A percentile compares a stretch with the other conserved stretches of the same genome.
These are phyloP conservation scores for Schizopora paradoxa DNA, from an alignment of 1,284 basidiomycete genomes.

Conservation along the genomic window DNA sequence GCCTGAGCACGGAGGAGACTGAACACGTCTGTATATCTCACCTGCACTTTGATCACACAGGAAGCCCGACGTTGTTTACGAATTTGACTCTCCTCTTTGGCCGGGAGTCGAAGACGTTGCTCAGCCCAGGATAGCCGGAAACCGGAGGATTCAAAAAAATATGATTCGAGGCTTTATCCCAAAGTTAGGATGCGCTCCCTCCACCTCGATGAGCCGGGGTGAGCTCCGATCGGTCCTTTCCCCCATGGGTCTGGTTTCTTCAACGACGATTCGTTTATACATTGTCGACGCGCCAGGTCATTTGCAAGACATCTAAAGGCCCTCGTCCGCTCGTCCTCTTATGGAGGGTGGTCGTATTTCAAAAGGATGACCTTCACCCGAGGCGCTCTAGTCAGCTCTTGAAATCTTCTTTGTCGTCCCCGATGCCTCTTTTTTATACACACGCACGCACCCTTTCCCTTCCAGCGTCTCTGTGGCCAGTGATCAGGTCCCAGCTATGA, in stretches of 20 bases:
- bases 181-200: constrained; percentile 16
- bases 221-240: constrained; percentile 27
- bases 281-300: constrained; percentile 30
- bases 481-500: constrained; percentile 9
- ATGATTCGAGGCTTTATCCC: constrained; percentile 11
- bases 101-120: constrained; percentile 17
- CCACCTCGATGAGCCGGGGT: neutral
- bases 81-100: constrained; percentile 26
- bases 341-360: constrained; percentile 11
- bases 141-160: constrained; percentile 21
- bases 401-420: constrained; percentile 5
- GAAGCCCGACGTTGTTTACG: constrained; percentile 27
- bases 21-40: constrained; percentile 23
- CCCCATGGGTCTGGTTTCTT: constrained; percentile 28
- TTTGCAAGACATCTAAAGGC: constrained; percentile 28
- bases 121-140: constrained; percentile 23
- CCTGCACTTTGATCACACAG: constrained; percentile 33
- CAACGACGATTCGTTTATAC: constrained; percentile 29
- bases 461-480: constrained; percentile 11
- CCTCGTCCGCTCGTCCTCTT: constrained; percentile 19
- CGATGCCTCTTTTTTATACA: constrained; percentile 3
- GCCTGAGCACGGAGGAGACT: constrained; percentile 9
- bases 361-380: constrained; percentile 10
- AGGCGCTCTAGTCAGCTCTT: neutral
- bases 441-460: constrained; percentile 5